A percentile compares a stretch with the other conserved stretches of the same genome.
Evolutionary conservation across 352 stramenopile genomes (phyloP).

Genomic region (Phytophthora aleatoria): DNA sequence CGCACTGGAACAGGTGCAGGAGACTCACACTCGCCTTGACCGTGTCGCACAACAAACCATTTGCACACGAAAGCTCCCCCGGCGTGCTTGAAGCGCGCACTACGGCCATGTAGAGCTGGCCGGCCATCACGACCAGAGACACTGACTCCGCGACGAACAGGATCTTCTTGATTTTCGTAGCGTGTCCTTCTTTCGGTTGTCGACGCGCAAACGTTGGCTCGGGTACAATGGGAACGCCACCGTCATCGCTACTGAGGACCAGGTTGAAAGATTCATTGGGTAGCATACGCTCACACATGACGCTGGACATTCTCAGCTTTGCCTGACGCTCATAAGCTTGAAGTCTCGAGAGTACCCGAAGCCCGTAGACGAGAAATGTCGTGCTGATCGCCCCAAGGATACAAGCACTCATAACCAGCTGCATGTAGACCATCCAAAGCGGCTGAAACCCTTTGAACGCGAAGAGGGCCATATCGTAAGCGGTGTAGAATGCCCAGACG

Average conservation of each 20-base stretch:
- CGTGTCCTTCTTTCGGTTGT: constrained; percentile 34
- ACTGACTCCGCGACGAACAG: constrained; percentile 51
- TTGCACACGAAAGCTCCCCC: constrained; percentile 57
- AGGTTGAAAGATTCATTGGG: constrained; percentile 50
- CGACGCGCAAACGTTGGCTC: constrained; percentile 16
- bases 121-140: constrained; percentile 40
- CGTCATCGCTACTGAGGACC: constrained; percentile 26
- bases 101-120: constrained; percentile 43
- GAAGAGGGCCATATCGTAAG: constrained; percentile 38
- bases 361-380: constrained; percentile 39
- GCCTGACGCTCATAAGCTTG: constrained; percentile 30
- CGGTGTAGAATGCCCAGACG: constrained; percentile 51
- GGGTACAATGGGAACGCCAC: constrained; percentile 19
- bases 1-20: constrained; percentile 43
- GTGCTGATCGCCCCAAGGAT: constrained; percentile 39
- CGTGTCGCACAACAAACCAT: constrained; percentile 49
- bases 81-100: constrained; percentile 19
- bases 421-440: constrained; percentile 34
- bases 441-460: constrained; percentile 43
- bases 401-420: constrained; percentile 30
- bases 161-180: constrained; percentile 53
- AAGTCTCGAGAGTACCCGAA: constrained; percentile 34
- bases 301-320: constrained; percentile 29
- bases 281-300: constrained; percentile 43
- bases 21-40: constrained; percentile 38